Percentiles rank a stretch among this genome's conserved stretches.
Evolutionary conservation across 1,284 basidiomycete genomes (phyloP).

Genomic region (Golubevia pallescens): DNA sequence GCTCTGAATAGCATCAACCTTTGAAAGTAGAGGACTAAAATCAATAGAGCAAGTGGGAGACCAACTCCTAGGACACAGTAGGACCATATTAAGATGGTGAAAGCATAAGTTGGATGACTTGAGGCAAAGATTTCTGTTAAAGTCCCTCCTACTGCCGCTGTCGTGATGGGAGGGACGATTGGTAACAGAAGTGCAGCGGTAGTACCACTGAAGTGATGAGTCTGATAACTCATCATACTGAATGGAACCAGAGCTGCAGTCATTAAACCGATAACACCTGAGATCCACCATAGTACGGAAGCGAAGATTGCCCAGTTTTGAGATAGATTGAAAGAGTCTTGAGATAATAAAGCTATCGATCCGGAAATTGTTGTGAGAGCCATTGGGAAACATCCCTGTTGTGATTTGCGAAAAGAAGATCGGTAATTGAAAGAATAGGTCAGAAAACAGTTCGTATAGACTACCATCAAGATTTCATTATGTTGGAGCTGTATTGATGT

Average conservation of each 20-base stretch:
- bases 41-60: conserved; percentile 33
- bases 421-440: not conserved
- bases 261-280: conserved; percentile 19
- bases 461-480: too few species aligned
- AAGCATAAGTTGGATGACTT: conserved; percentile 31
- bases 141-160: conserved; percentile 31
- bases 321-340: conserved; percentile 20
- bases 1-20: conserved; percentile 42
- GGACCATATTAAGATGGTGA: conserved; percentile 34
- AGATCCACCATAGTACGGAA: conserved; percentile 34
- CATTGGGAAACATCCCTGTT: conserved; percentile 40
- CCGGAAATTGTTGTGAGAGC: conserved; percentile 42
- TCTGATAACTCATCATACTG: conserved; percentile 47
- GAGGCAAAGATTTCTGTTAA: conserved; percentile 28
- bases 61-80: conserved; percentile 47
- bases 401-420: not conserved
- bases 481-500: too few species aligned
- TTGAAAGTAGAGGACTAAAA: conserved; percentile 49
- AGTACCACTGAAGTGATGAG: conserved; percentile 40
- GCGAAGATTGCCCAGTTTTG: conserved; percentile 27
- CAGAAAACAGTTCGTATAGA: not conserved
- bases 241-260: conserved; percentile 39
- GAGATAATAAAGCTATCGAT: conserved; percentile 31
- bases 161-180: conserved; percentile 47
- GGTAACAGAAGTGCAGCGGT: conserved; percentile 43